A percentile compares a stretch with the other conserved stretches of the same genome.
Evolutionary conservation across 441 rosid genomes (phyloP).

Genomic region (Monsonia emarginata): DNA sequence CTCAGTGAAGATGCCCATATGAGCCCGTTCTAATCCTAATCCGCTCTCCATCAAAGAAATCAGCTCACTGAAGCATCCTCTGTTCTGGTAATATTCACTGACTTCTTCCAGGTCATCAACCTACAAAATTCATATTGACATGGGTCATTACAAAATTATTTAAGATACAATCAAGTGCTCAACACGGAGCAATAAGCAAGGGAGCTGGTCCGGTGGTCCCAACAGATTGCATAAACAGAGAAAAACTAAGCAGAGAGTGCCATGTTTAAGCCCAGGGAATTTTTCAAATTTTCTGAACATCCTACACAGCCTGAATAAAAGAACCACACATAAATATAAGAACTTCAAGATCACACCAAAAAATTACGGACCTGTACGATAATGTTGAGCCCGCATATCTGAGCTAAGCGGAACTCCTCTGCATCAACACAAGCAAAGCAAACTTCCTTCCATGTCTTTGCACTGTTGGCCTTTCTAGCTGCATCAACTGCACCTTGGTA

Average conservation of each 20-base stretch:
- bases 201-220: no score
- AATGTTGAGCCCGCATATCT: constrained; percentile 92
- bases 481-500: constrained; percentile 99
- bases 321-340: no score
- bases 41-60: constrained; percentile 99
- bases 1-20: constrained; percentile 99
- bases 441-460: constrained; percentile 98
- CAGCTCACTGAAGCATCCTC: constrained; percentile 92
- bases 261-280: no score
- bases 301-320: no score
- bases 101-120: constrained; percentile 99
- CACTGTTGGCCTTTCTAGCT: constrained; percentile 97
- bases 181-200: no score
- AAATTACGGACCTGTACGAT: constrained; percentile 96
- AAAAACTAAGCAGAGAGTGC: no score
- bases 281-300: no score
- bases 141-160: no score
- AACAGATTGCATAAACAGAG: no score
- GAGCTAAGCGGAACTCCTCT: constrained; percentile 98
- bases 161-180: no score
- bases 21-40: constrained; percentile 94
- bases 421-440: constrained; percentile 99
- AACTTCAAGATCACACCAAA: no score
- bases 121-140: no score
- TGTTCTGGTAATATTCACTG: constrained; percentile 92